Conservation (phyloP, 2,329 filamentous ascomycete genomes). For the Ophiocordyceps polyrhachis-furcata region DNA sequence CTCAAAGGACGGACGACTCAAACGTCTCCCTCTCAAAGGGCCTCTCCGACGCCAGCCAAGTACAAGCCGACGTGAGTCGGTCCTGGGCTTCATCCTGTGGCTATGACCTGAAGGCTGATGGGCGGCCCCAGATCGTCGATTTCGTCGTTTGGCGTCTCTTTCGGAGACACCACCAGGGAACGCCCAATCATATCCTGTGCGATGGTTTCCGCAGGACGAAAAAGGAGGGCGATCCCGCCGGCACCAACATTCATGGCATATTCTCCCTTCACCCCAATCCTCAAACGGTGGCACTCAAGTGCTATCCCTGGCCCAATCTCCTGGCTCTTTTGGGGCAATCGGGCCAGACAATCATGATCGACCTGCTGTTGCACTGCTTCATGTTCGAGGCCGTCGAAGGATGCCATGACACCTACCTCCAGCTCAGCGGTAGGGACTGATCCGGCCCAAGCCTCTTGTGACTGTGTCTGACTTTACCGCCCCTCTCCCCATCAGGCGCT, state of each 20-base stretch:
- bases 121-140: slow-evolving; percentile 48
- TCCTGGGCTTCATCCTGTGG: background rate
- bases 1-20: slow-evolving; percentile 41
- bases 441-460: background rate
- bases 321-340: slow-evolving; percentile 55
- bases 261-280: slow-evolving; percentile 47
- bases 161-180: slow-evolving; percentile 28
- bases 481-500: slow-evolving; percentile 15
- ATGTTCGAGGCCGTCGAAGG: slow-evolving; percentile 48
- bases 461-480: background rate
- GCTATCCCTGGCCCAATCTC: slow-evolving; percentile 55
- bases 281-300: slow-evolving; percentile 50
- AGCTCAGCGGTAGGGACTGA: slow-evolving; percentile 53
- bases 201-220: slow-evolving; percentile 52
- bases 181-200: slow-evolving; percentile 59
- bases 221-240: slow-evolving; percentile 10
- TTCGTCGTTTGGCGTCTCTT: slow-evolving; percentile 66
- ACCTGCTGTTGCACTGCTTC: slow-evolving; percentile 58
- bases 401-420: slow-evolving; percentile 49
- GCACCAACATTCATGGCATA: slow-evolving; percentile 43
- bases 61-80: slow-evolving; percentile 41
- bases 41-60: slow-evolving; percentile 24
- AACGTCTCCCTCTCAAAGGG: slow-evolving; percentile 32
- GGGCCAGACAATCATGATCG: slow-evolving; percentile 60
- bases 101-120: slow-evolving; percentile 4